Conservation (phyloP, 78 protist species). For the Dictyostelium brefeldianum region DNA sequence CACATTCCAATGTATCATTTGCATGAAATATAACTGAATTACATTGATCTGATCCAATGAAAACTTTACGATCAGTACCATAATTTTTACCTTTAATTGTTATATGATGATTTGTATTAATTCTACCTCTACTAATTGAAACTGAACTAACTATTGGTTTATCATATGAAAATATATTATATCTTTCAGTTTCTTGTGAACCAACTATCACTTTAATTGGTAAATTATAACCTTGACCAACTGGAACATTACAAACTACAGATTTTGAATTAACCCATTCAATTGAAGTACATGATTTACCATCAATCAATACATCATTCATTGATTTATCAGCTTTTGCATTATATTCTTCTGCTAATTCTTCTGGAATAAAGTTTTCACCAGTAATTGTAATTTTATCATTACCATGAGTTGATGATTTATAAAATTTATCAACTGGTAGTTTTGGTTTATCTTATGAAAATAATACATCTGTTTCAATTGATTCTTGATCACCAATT, state of each 20-base stretch:
- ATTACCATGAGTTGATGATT: background rate
- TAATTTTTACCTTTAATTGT: constrained; percentile 20
- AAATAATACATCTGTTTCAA: background rate
- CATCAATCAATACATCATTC: constrained; percentile 26
- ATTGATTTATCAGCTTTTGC: too few relatives aligned
- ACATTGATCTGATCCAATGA: background rate
- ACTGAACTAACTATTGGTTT: background rate
- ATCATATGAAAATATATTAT: constrained; percentile 26
- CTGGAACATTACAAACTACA: constrained; percentile 24
- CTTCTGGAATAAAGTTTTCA: constrained; percentile 37
- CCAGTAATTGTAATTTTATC: constrained; percentile 3
- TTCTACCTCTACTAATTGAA: constrained; percentile 32
- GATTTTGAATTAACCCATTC: constrained; percentile 11
- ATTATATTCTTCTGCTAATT: background rate
- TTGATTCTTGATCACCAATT: background rate
- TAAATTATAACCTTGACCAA: constrained; percentile 17
- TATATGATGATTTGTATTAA: background rate
- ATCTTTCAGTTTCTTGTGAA: background rate
- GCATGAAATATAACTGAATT: background rate
- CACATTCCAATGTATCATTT: background rate
- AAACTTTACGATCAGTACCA: constrained; percentile 3
- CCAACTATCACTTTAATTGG: constrained; percentile 21
- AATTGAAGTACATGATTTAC: background rate
- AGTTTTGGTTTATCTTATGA: background rate
- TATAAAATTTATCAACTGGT: background rate